Conservation (phyloP, 192 early-diverging fungal species). For the Oehlia diaphana region DNA sequence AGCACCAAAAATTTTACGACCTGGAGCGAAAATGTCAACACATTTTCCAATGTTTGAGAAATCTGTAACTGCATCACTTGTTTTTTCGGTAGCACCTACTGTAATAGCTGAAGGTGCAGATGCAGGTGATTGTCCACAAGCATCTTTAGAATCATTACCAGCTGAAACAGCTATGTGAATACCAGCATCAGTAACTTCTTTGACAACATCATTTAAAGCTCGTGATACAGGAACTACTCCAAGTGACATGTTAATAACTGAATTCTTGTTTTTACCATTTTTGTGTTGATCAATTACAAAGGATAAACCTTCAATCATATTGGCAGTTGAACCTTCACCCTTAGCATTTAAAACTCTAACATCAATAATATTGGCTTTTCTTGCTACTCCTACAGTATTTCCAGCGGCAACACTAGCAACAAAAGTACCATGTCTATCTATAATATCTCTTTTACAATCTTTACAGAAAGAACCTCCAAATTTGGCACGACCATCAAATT, state of each 20-base stretch:
- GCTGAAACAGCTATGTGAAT: conserved; percentile 57
- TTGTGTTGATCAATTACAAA: conserved; percentile 30
- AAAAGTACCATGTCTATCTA: conserved; percentile 72
- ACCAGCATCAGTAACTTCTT: conserved; percentile 42
- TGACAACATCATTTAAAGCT: conserved; percentile 31
- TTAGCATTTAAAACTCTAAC: conserved; percentile 57
- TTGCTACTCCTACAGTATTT: conserved; percentile 56
- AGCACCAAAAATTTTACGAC: conserved; percentile 32
- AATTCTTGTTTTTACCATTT: conserved; percentile 18
- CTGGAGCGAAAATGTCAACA: conserved; percentile 93
- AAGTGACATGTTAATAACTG: conserved; percentile 41
- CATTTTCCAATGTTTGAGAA: conserved; percentile 91
- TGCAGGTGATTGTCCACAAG: conserved; percentile 50
- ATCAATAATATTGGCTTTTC: conserved; percentile 53
- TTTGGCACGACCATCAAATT: conserved; percentile 70
- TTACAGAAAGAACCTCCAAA: conserved; percentile 51
- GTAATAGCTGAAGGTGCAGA: conserved; percentile 62
- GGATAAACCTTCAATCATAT: conserved; percentile 68
- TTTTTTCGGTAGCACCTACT: conserved; percentile 66
- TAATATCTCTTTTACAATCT: too few relatives aligned
- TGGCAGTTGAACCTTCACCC: conserved; percentile 38
- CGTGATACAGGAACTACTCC: neutral
- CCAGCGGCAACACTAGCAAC: conserved; percentile 83
- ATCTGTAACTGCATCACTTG: conserved; percentile 68
- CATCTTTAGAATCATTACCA: conserved; percentile 59